These are phyloP conservation scores for Kondoa subrosea DNA, from an alignment of 768 basidiomycete genomes.

Conservation along the genomic window DNA sequence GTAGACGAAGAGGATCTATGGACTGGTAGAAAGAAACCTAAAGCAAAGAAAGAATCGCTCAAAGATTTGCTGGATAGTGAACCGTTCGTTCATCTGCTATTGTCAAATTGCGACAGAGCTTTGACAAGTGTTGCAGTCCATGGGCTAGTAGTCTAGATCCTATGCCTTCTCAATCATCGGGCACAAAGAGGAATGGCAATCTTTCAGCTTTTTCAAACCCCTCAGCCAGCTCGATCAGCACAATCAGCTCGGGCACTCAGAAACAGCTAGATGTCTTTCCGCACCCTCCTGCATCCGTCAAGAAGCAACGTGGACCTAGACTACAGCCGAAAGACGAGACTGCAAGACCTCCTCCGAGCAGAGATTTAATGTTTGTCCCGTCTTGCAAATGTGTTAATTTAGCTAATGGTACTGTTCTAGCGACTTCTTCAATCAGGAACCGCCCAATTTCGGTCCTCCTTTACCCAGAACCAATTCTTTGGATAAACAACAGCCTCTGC, in stretches of 20 bases:
- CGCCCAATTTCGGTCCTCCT: neutral
- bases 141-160: neutral
- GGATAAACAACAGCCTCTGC: neutral
- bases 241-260: neutral
- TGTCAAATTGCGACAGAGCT: no score
- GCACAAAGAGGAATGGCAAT: neutral
- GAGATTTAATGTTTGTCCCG: constrained; percentile 2
- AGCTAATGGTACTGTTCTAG: neutral
- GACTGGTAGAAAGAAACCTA: neutral
- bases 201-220: neutral
- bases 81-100: neutral
- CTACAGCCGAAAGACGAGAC: constrained; percentile 7
- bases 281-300: neutral
- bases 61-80: neutral
- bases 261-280: neutral
- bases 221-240: neutral
- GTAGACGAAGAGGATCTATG: constrained; percentile 1
- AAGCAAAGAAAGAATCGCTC: constrained; percentile 2
- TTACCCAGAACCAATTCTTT: neutral
- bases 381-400: no score
- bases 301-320: neutral
- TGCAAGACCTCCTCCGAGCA: neutral
- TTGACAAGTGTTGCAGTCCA: neutral
- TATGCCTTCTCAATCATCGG: neutral
- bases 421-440: constrained; percentile 1